Percentiles rank a stretch among this genome's conserved stretches.
Conservation (phyloP, 306 rosid genomes). For the Prunus padus region DNA sequence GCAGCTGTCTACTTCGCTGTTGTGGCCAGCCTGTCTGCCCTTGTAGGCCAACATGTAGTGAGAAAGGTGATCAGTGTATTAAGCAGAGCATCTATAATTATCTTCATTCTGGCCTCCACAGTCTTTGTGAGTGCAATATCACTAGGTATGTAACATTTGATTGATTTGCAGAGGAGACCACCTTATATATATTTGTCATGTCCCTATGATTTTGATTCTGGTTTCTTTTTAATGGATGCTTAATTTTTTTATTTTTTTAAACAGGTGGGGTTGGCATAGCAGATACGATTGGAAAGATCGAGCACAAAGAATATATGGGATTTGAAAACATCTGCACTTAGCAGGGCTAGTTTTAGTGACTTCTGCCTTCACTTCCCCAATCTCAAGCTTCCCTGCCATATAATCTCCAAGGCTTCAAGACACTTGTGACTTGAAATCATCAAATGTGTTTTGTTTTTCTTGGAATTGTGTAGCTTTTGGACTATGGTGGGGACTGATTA, state of each 20-base stretch:
- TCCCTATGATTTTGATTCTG: not conserved
- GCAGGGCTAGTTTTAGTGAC: not conserved
- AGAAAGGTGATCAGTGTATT: constrained; percentile 46
- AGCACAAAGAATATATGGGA: constrained; percentile 64
- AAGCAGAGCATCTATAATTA: constrained; percentile 72
- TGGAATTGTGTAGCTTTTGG: no score
- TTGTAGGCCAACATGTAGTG: constrained; percentile 61
- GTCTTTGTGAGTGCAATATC: constrained; percentile 70
- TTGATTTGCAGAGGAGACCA: no score
- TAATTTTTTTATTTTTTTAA: constrained; percentile 7
- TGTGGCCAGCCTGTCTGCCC: constrained; percentile 64
- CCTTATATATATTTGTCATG: no score
- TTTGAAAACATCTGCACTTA: constrained; percentile 69
- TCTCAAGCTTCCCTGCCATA: not conserved
- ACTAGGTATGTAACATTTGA: constrained; percentile 34
- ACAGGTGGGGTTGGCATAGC: constrained; percentile 75
- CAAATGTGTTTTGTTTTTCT: no score
- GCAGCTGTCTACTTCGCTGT: constrained; percentile 53
- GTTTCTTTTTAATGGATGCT: not conserved
- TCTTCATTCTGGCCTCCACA: constrained; percentile 63
- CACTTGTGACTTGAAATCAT: no score
- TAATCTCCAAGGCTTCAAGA: no score
- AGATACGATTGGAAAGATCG: constrained; percentile 45
- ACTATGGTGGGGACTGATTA: no score
- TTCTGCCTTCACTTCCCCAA: not conserved